Evolutionary conservation across 73 alveolate species (phyloP).

Genomic region (Paramecium primaurelia): DNA sequence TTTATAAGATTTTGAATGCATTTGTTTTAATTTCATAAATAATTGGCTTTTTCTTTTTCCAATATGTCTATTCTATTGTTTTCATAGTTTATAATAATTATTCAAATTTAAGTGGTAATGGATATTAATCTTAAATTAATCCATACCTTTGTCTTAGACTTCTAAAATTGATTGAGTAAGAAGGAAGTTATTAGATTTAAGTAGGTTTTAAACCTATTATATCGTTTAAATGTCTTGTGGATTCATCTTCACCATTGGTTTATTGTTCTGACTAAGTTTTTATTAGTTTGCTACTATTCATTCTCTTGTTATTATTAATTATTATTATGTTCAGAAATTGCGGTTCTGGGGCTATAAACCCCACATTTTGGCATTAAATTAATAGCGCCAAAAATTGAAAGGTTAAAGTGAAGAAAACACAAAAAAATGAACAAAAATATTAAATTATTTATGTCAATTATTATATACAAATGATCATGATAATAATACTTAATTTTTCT

Average conservation of each 20-base stretch:
- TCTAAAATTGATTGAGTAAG: not conserved
- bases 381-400: not conserved
- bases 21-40: not conserved
- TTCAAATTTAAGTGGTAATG: conserved; percentile 10
- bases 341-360: not conserved
- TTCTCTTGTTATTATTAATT: not conserved
- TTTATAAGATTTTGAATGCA: not conserved
- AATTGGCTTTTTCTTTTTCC: not conserved
- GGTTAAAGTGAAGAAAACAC: not conserved
- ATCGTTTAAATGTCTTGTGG: conserved; percentile 3
- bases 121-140: not conserved
- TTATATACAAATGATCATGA: not conserved
- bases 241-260: conserved; percentile 1
- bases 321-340: not conserved
- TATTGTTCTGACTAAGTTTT: not conserved
- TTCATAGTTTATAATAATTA: not conserved
- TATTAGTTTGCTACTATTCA: not conserved
- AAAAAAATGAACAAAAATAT: not conserved
- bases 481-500: not conserved
- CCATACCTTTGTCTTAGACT: conserved; percentile 18
- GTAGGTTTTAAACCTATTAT: not conserved
- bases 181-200: not conserved
- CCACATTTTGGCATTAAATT: not conserved
- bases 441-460: not conserved
- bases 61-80: not conserved